Evolutionary conservation across 495 filamentous ascomycete species (phyloP), one percentile per base, ranked within the genome.

Genomic region (Alectoria sarmentosa): DNA sequence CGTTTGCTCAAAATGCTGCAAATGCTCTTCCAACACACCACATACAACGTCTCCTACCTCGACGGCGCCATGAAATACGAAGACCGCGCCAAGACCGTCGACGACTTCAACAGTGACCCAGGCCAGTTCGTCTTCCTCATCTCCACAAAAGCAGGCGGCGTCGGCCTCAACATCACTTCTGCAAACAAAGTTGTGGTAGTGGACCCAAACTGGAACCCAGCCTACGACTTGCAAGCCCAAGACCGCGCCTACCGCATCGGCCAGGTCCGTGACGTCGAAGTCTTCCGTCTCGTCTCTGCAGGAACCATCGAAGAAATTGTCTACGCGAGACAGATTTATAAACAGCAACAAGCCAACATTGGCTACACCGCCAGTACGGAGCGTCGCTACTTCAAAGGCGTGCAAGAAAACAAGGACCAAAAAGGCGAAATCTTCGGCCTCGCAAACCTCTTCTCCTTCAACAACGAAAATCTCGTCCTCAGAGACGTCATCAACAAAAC

Each of bases 101-200:
- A 93, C 68, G 87, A 94, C 41, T 98, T 96, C 83, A 98, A 98
- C 75, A 83, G 88, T 8, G 90, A 96, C 71, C 87, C 92, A 0
- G 76, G 75, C 11, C 91, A 95, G 66, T 98, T 98, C 69, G 92
- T 97, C 26, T 98, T 98, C 72, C 79, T 98, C 54, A 98, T 98
- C 68, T 93, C 89, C 23, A 98, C 94, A 26, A 90, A 89, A 71
- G 91, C 94, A 21, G 94, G 94, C 37, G 93, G 93, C 32, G 83
- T 89, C 8, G 93, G 92, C 0, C 78, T 98, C 13, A 98, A 98
- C 71, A 98, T 98, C 73, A 96, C 94, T 5, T 93, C 90, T 1
- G 94, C 94, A 15, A 98, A 98, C 77, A 98, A 98, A 74, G 93
- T 98, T 14, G 94, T 98, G 26, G 90, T 98, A 42, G 88, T 97